Percentiles rank a stretch among this genome's conserved stretches.
Evolutionary conservation across 805 yeast genomes (phyloP).

Genomic region (Aciculoconidium aculeatum): DNA sequence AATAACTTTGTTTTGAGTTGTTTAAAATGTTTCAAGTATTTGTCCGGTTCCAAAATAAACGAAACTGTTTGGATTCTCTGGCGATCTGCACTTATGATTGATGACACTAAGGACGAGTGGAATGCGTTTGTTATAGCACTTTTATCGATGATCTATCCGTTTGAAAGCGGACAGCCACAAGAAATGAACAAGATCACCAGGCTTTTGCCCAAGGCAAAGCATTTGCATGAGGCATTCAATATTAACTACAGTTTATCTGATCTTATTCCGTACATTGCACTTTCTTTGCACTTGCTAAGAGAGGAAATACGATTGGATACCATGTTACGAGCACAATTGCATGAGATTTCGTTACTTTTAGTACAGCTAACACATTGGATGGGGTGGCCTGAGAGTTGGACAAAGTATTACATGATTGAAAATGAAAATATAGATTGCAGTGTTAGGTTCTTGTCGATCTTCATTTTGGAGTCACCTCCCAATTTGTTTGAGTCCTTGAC

Average conservation of each 20-base stretch:
- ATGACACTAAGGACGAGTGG: constrained; percentile 49
- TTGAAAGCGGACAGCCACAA: constrained; percentile 23
- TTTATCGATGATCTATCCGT: constrained; percentile 46
- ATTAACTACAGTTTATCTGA: constrained; percentile 42
- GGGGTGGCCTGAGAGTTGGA: constrained; percentile 73
- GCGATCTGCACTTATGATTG: constrained; percentile 48
- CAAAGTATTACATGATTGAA: constrained; percentile 44
- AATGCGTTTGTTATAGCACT: constrained; percentile 48
- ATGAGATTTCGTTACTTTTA: constrained; percentile 48
- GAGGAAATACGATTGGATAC: constrained; percentile 69
- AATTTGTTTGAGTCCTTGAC: constrained; percentile 51
- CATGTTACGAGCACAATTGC: constrained; percentile 28
- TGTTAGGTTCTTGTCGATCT: constrained; percentile 36
- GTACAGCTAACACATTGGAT: constrained; percentile 59
- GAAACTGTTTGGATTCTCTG: constrained; percentile 59
- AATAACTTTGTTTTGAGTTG: constrained; percentile 39
- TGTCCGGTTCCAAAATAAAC: constrained; percentile 53
- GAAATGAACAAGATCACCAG: constrained; percentile 20
- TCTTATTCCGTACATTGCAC: constrained; percentile 54
- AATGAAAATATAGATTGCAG: constrained; percentile 27
- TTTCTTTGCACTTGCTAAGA: constrained; percentile 67
- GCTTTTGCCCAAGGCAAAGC: constrained; percentile 26
- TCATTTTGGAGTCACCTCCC: constrained; percentile 54
- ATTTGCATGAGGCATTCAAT: constrained; percentile 18
- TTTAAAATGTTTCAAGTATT: constrained; percentile 44